Evolutionary conservation across 148 eudicot genomes (phyloP), one percentile per base, ranked within the genome.

Genomic region (Tetragonia tetragonoides): DNA sequence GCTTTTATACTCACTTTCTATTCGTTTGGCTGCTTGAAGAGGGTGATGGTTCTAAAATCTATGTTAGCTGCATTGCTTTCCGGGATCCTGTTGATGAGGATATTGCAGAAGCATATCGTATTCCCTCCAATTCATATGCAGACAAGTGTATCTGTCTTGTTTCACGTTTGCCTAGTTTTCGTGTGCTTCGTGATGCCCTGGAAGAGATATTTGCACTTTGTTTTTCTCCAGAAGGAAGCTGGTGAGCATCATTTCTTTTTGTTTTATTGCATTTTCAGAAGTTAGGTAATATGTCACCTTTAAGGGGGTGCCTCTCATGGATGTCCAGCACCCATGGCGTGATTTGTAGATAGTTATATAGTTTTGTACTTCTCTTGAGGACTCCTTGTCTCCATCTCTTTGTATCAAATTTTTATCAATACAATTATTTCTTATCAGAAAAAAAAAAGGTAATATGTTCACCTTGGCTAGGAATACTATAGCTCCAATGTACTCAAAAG

Each of bases 41-140:
- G 92, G 99, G 99, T 23, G 99, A 95, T 86, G 99, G 99, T 23
- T 93, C 97, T 51, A 93, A 95, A 84, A 95, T 95, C 47, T 95
- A 93, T 63, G 99, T 95, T 38, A 86, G 90, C 59, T 95, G 99
- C 81, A 95, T 95, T 84, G 92, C 97, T 78, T 93, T 93, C 80
- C 86, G 97, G 41, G 99, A 95, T 86, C 95, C 89, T 59, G 94
- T 95, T 69, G 93, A 96, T 77, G 93, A 86, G 77, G 99, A 95
- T 85, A 88, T 95, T 78, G 88, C 85, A 72, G 93, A 95, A 82
- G 97, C 99, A 63, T 89, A 95, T 88, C 86, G 82, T 57, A 91
- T 95, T 51, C 90, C 97, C 4, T 79, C 84, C 64, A 90, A 90
- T 81, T 89, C 94, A 44, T 90, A 84, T 88, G 99, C 99, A 12